These are phyloP conservation scores for Diaporthe nobilis DNA, from an alignment of 2,329 filamentous ascomycete species.

Conservation along the genomic window DNA sequence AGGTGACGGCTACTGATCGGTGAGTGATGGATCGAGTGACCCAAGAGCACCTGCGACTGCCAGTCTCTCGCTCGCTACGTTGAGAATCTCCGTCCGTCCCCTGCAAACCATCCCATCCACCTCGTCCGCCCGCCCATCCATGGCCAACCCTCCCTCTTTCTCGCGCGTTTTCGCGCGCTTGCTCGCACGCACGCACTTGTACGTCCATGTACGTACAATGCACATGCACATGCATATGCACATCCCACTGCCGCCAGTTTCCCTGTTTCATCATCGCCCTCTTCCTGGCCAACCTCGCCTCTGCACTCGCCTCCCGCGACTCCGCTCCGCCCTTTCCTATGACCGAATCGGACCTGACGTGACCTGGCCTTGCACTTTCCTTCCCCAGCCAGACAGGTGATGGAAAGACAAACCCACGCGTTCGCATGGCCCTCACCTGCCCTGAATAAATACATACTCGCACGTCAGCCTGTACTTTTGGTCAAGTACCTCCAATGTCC, in stretches of 20 bases:
- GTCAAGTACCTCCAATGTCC: constrained; percentile 37
- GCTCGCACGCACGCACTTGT: constrained; percentile 4
- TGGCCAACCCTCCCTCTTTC: not conserved
- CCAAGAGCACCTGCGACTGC: not conserved
- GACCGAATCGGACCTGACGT: not conserved
- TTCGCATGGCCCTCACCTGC: not conserved
- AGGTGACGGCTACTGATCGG: not conserved
- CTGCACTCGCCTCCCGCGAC: not conserved
- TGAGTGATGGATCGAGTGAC: not conserved
- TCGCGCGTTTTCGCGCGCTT: not conserved
- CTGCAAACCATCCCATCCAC: constrained; percentile 14
- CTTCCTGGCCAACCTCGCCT: constrained; percentile 9
- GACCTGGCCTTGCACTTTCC: not conserved
- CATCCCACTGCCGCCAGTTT: constrained; percentile 6
- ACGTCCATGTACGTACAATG: not conserved
- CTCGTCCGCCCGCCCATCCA: not conserved
- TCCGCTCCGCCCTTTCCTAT: constrained; percentile 23
- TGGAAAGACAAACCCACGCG: not conserved
- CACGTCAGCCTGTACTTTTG: constrained; percentile 3
- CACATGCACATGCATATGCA: constrained; percentile 1
- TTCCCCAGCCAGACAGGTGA: not conserved
- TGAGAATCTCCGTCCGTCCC: constrained; percentile 12
- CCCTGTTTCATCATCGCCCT: constrained; percentile 23
- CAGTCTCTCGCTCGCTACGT: constrained; percentile 5
- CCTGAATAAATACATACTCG: constrained; percentile 21